phyloP scores from a whole-genome alignment of 2,329 filamentous ascomycete genomes.

The Aspergillus puulaauensis region DNA sequence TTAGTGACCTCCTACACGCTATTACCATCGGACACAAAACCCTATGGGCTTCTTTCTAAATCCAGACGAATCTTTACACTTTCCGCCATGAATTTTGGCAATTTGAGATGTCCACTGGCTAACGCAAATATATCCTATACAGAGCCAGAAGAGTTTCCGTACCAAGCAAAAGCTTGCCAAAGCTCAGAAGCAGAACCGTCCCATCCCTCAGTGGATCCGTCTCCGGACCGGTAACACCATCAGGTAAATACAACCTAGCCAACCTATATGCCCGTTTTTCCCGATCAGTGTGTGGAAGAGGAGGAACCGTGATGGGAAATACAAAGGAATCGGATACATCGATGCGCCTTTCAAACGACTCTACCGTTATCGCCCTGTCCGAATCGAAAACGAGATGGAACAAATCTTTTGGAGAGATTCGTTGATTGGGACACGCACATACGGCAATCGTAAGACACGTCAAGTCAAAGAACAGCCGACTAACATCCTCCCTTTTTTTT shows the following conservation, averaged over 20 bases:
- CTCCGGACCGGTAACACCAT: slow-evolving; percentile 99
- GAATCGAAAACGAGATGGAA: not conserved
- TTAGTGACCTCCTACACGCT: slow-evolving; percentile 31
- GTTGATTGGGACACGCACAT: not conserved
- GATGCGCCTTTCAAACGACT: not conserved
- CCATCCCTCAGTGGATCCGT: slow-evolving; percentile 99
- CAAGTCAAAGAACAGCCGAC: not conserved
- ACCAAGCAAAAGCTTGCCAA: slow-evolving; percentile 99
- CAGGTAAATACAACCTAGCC: slow-evolving; percentile 66
- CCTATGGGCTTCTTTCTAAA: not conserved
- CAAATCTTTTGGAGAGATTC: not conserved
- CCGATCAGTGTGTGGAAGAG: not conserved
- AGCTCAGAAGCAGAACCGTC: slow-evolving; percentile 99
- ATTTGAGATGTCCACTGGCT: slow-evolving; percentile 6
- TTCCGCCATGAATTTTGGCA: not conserved
- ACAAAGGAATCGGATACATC: not conserved
- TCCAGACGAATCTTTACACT: not conserved
- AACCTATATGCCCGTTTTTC: not conserved
- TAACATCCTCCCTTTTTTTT: slow-evolving; percentile 20
- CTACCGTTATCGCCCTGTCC: not conserved
- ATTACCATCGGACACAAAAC: not conserved
- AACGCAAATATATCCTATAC: slow-evolving; percentile 25
- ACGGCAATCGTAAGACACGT: not conserved
- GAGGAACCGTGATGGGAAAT: not conserved
- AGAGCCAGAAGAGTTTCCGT: slow-evolving; percentile 99